Evolutionary conservation across 2,329 filamentous ascomycete species (phyloP), one percentile per base, ranked within the genome.

Genomic region (Ceratocystis cacaofunesta): DNA sequence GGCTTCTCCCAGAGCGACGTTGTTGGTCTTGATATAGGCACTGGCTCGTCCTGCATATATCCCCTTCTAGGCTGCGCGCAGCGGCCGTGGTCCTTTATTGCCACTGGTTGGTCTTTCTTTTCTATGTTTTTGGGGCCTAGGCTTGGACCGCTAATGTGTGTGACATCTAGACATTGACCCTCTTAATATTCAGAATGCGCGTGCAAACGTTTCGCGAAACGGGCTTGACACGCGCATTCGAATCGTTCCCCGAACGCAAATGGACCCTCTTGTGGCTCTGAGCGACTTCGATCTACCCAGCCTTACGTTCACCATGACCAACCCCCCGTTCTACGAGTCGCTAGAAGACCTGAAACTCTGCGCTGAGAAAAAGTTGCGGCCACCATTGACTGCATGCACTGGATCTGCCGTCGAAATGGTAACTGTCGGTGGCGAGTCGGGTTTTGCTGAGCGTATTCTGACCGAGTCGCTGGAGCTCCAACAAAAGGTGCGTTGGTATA

Each of bases 281-380:
- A 77, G 84, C 48, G 78, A 78, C 0, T 71, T 85, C 0, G 74
- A 73, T 25, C 72, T 82, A 3, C 72, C 76, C 6, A 71, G 68
- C 2, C 78, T 95, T 55, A 86, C 92, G 72, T 96, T 97, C 73
- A 85, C 84, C 67, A 95, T 97, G 85, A 92, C 88, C 69, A 99
- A 99, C 70, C 94, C 94, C 0, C 94, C 94, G 0, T 99, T 99
- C 76, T 97, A 96, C 77, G 75, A 79, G n/a, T 91, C 89, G 0
- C 76, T 81, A 2, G 75, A 80, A 4, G 90, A 95, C 62, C 82
- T 96, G 74, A 69, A 80, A 2, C 75, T 78, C 3, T 87, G 86
- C 1, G 87, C 89, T 0, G 74, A 78, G 17, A 75, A 80, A 46
- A 96, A 96, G 73, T 75, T 80, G 2, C 79, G 80, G 0, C 85